Evolutionary conservation across 2,329 filamentous ascomycete genomes (phyloP).

Genomic region (Aspergillus thermomutatus): DNA sequence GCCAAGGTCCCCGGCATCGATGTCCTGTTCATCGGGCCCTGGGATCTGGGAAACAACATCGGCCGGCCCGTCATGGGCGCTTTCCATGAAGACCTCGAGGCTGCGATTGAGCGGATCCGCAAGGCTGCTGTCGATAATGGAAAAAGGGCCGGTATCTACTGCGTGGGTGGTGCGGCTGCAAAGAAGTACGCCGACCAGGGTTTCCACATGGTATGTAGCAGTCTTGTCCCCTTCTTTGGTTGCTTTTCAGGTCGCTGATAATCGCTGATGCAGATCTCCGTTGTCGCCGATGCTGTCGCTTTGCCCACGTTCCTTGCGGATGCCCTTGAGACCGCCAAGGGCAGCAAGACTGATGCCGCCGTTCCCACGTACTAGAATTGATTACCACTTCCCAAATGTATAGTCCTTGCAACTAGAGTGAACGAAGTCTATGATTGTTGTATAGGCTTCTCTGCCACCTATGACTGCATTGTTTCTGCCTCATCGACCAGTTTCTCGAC

Average conservation of each 20-base stretch:
- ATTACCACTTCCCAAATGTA: not conserved
- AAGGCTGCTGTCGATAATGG: constrained; percentile 51
- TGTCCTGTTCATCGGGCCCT: constrained; percentile 53
- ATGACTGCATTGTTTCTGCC: constrained; percentile 27
- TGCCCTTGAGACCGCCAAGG: constrained; percentile 32
- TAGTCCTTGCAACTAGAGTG: not conserved
- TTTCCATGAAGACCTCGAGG: constrained; percentile 50
- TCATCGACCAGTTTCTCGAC: constrained; percentile 54
- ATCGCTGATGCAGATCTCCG: constrained; percentile 30
- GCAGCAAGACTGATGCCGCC: constrained; percentile 14
- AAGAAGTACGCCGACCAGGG: constrained; percentile 51
- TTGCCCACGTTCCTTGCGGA: constrained; percentile 41
- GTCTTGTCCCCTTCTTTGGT: not conserved
- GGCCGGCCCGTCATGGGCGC: constrained; percentile 49
- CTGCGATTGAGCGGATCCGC: constrained; percentile 51
- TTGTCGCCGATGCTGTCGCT: constrained; percentile 45
- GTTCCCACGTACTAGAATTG: constrained; percentile 6
- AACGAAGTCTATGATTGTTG: not conserved
- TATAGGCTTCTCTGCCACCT: not conserved
- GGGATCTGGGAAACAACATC: constrained; percentile 57
- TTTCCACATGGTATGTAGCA: constrained; percentile 51
- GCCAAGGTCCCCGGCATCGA: constrained; percentile 53
- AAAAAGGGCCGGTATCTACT: constrained; percentile 56
- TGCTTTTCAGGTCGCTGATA: not conserved
- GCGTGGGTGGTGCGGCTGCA: constrained; percentile 50